phyloP scores from a whole-genome alignment of 2,329 filamentous ascomycete species.

The Alternaria alternata region DNA sequence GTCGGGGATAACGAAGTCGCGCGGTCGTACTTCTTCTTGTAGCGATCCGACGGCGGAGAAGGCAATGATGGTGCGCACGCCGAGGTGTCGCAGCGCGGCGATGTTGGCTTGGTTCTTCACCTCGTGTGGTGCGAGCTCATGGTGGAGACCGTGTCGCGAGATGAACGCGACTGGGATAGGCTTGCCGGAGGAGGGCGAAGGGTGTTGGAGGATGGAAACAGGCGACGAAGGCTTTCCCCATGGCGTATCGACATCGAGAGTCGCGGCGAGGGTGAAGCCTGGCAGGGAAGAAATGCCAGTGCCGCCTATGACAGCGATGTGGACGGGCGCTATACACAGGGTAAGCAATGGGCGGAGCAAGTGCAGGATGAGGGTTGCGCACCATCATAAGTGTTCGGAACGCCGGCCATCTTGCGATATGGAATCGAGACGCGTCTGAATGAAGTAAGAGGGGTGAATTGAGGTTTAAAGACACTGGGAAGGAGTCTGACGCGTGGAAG shows the following conservation, averaged over 20 bases:
- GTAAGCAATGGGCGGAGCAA: conserved; percentile 13
- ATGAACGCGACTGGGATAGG: conserved; percentile 82
- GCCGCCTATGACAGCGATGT: conserved; percentile 67
- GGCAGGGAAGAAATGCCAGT: conserved; percentile 90
- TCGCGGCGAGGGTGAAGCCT: conserved; percentile 84
- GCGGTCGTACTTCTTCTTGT: conserved; percentile 89
- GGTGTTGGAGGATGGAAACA: conserved; percentile 89
- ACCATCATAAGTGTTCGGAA: conserved; percentile 46
- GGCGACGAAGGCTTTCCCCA: conserved; percentile 83
- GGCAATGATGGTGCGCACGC: conserved; percentile 89
- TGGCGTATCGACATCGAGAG: conserved; percentile 78
- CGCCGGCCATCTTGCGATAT: conserved; percentile 46
- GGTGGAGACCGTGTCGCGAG: conserved; percentile 87
- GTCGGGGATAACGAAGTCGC: conserved; percentile 96
- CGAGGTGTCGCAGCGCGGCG: conserved; percentile 89
- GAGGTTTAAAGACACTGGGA: neutral
- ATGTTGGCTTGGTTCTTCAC: conserved; percentile 96
- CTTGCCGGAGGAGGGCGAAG: conserved; percentile 70
- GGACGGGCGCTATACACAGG: conserved; percentile 53
- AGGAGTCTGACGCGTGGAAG: conserved; percentile 19
- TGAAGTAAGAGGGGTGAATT: neutral
- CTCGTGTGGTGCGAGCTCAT: conserved; percentile 91
- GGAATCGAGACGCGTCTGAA: conserved; percentile 31
- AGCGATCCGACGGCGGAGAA: conserved; percentile 95
- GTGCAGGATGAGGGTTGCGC: conserved; percentile 1